Conservation (phyloP, 768 basidiomycete genomes). For the Boletus sensibilis region DNA sequence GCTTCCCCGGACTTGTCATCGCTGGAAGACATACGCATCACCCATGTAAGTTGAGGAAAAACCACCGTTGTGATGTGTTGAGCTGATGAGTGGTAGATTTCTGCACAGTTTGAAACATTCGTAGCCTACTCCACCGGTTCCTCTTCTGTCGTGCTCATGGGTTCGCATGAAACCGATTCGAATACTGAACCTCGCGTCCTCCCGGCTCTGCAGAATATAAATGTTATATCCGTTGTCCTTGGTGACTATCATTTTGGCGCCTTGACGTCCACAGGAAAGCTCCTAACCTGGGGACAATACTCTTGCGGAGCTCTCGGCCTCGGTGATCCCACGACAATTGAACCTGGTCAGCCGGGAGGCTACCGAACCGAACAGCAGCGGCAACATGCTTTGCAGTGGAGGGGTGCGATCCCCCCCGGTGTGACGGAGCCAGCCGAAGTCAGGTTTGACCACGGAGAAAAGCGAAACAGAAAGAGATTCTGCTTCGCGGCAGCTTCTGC, state of each 20-base stretch:
- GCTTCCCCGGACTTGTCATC: conserved; percentile 35
- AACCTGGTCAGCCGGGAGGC: conserved; percentile 58
- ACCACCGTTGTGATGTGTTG: background rate
- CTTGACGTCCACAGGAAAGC: conserved; percentile 70
- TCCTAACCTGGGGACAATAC: conserved; percentile 80
- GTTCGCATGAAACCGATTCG: conserved; percentile 46
- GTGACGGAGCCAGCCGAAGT: conserved; percentile 68
- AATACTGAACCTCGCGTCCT: conserved; percentile 57
- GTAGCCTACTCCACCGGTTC: conserved; percentile 75
- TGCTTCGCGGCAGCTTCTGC: conserved; percentile 79
- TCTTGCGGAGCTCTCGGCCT: conserved; percentile 83
- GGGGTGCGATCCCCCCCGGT: conserved; percentile 32
- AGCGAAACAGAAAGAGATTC: conserved; percentile 55
- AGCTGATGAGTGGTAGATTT: conserved; percentile 50
- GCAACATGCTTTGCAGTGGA: conserved; percentile 26
- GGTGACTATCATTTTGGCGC: conserved; percentile 95
- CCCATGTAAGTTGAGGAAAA: conserved; percentile 60
- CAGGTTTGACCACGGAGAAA: conserved; percentile 61
- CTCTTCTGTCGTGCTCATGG: conserved; percentile 73
- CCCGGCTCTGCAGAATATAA: conserved; percentile 69
- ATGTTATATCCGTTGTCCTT: conserved; percentile 82
- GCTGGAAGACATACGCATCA: conserved; percentile 58
- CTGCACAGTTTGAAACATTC: conserved; percentile 81
- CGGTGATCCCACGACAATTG: conserved; percentile 63
- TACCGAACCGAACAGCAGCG: conserved; percentile 43